Conservation (phyloP, 2,329 filamentous ascomycete genomes). For the Coniochaeta hoffmannii region DNA sequence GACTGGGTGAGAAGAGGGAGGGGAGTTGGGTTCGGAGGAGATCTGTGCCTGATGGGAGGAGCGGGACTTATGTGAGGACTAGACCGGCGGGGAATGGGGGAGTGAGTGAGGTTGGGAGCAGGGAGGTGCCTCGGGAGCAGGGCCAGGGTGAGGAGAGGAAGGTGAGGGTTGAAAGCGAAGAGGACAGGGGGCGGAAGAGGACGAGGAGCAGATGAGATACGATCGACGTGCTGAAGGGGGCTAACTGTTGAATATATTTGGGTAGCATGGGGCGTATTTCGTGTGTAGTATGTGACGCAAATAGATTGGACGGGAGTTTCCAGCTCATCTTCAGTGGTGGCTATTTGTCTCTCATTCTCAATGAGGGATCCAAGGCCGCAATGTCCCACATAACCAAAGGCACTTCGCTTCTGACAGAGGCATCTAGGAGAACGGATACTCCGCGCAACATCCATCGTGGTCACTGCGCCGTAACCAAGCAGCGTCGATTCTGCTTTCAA, state of each 20-base stretch:
- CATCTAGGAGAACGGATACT: no score
- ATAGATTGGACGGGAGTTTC: no score
- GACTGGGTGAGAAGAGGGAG: neutral
- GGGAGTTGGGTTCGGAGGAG: neutral
- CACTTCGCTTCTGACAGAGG: no score
- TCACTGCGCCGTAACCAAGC: no score
- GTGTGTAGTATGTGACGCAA: no score
- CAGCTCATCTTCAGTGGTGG: no score
- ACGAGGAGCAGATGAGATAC: neutral
- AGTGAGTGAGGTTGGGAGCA: neutral
- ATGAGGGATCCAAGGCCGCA: no score
- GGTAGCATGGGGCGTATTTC: neutral
- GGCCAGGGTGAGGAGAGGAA: neutral
- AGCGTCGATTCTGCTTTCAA: no score
- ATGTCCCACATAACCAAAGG: no score
- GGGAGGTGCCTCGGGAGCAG: neutral
- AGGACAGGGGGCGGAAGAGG: neutral
- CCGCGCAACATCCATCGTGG: no score
- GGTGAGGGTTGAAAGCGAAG: neutral
- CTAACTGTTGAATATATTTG: neutral
- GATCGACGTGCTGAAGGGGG: neutral
- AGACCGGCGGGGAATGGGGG: neutral
- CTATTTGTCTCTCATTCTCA: no score
- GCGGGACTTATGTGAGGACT: neutral
- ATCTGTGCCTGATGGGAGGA: neutral